phyloP scores from a whole-genome alignment of 257 asterid genomes.

The Oldenlandia corymbosa region DNA sequence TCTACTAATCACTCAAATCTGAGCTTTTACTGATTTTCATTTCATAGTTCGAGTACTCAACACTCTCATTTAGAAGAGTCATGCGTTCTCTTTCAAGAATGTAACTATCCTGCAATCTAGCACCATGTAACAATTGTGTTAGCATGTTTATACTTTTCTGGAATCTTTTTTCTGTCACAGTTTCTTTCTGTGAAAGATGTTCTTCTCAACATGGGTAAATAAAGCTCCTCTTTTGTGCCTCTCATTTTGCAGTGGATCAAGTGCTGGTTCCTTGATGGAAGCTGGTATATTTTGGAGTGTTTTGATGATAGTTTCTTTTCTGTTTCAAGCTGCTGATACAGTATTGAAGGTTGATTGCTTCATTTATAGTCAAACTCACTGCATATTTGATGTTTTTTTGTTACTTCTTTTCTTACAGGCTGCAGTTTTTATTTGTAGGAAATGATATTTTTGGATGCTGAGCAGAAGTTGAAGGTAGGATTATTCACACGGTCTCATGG shows the following conservation, averaged over 20 bases:
- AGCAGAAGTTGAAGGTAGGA: constrained; percentile 72
- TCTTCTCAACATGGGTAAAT: background rate
- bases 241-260: constrained; percentile 72
- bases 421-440: constrained; percentile 51
- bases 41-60: background rate
- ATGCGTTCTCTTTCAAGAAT: background rate
- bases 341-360: constrained; percentile 66
- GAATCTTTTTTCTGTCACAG: background rate
- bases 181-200: background rate
- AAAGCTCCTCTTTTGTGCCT: constrained; percentile 11
- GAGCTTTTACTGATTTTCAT: background rate
- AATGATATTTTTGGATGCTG: constrained; percentile 75
- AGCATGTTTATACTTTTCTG: background rate
- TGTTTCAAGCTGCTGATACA: constrained; percentile 93
- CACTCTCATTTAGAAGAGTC: background rate
- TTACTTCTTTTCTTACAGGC: constrained; percentile 24
- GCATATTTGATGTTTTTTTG: constrained; percentile 20
- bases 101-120: background rate
- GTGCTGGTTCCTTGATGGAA: constrained; percentile 85
- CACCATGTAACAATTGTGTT: background rate
- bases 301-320: constrained; percentile 86
- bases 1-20: background rate
- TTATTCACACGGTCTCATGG: constrained; percentile 7
- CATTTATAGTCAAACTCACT: constrained; percentile 16
- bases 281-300: constrained; percentile 89